phyloP scores from a whole-genome alignment of 1,284 basidiomycete genomes.

The Puccinia brachypodii region DNA sequence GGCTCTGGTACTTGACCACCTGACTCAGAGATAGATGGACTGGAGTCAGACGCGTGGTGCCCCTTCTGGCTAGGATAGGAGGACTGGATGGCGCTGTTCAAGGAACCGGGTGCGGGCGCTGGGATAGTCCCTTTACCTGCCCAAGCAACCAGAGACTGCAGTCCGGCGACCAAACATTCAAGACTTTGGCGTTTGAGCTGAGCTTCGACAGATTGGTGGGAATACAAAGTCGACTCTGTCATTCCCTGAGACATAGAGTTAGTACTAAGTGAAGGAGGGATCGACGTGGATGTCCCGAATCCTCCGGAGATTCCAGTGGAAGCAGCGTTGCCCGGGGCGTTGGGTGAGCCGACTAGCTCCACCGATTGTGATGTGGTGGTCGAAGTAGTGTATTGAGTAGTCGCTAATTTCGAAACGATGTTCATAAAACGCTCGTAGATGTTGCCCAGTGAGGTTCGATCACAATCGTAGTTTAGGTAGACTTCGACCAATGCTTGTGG shows the following conservation, averaged over 20 bases:
- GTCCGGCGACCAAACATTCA: conserved; percentile 80
- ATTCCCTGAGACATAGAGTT: conserved; percentile 62
- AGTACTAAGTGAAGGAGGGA: conserved; percentile 68
- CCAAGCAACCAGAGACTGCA: conserved; percentile 87
- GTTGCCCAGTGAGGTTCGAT: conserved; percentile 85
- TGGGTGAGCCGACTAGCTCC: conserved; percentile 46
- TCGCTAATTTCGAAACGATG: conserved; percentile 84
- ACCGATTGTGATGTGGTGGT: conserved; percentile 55
- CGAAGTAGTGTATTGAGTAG: conserved; percentile 66
- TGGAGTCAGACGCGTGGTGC: conserved; percentile 18
- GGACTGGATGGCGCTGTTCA: conserved; percentile 58
- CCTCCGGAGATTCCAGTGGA: background rate
- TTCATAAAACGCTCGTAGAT: conserved; percentile 98
- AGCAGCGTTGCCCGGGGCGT: background rate
- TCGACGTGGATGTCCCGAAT: conserved; percentile 56
- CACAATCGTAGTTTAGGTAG: conserved; percentile 97
- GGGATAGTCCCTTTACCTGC: conserved; percentile 58
- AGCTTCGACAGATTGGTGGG: conserved; percentile 70
- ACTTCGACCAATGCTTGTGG: conserved; percentile 94
- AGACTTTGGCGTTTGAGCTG: conserved; percentile 83
- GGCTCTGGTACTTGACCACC: conserved; percentile 53
- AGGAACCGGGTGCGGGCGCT: conserved; percentile 50
- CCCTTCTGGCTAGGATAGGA: conserved; percentile 24
- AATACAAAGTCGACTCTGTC: conserved; percentile 51
- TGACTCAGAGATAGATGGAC: conserved; percentile 46